These are phyloP conservation scores for Trametes versicolor DNA, from an alignment of 1,284 basidiomycete species.

Conservation along the genomic window DNA sequence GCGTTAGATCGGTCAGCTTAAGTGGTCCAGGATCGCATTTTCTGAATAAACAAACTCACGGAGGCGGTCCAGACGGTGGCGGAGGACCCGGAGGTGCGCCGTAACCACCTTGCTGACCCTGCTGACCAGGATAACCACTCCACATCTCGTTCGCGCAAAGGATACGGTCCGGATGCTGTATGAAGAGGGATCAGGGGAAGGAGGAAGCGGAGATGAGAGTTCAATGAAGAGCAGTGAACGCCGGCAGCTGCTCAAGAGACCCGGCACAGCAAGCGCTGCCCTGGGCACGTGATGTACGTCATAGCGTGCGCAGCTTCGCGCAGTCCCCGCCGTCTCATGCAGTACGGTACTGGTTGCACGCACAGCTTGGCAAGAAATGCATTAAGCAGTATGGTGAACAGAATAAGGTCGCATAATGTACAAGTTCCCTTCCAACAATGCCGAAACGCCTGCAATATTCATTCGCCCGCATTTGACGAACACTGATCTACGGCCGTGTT, in stretches of 20 bases:
- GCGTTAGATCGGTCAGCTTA: background rate
- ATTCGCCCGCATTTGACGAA: background rate
- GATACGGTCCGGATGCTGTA: too few relatives aligned
- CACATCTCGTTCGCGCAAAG: slow-evolving; percentile 19
- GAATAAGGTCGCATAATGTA: background rate
- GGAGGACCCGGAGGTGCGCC: slow-evolving; percentile 49
- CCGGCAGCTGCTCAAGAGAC: slow-evolving; percentile 1
- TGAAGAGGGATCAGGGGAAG: background rate
- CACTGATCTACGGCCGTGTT: background rate
- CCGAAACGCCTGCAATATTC: background rate
- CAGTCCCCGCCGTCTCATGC: background rate
- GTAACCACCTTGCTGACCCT: slow-evolving; percentile 40
- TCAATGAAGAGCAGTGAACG: slow-evolving; percentile 2
- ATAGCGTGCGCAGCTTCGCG: background rate
- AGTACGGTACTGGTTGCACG: background rate
- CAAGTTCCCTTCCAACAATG: background rate
- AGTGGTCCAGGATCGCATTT: background rate
- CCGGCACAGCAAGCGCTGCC: slow-evolving; percentile 10
- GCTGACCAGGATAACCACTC: slow-evolving; percentile 32
- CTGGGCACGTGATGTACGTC: slow-evolving; percentile 24
- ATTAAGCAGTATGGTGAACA: too few relatives aligned
- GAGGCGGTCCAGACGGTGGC: slow-evolving; percentile 37
- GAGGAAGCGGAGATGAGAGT: slow-evolving; percentile 13
- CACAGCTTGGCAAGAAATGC: too few relatives aligned
- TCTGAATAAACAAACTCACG: slow-evolving; percentile 18